phyloP scores from a whole-genome alignment of 495 filamentous ascomycete species.

The Hamigera avellanea region DNA sequence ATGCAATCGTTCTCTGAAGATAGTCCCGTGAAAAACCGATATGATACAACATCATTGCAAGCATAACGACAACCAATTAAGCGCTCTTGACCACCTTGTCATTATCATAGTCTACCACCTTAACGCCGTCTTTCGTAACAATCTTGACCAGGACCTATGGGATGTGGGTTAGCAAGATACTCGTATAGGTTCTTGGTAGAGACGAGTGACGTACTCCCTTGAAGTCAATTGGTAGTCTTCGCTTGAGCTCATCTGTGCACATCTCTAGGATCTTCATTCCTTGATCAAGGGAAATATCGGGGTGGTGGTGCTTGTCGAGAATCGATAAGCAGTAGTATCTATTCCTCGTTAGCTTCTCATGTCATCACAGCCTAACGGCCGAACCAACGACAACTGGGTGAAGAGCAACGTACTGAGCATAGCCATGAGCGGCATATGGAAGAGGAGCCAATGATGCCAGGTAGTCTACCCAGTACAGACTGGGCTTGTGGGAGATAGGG shows the following conservation, averaged over 20 bases:
- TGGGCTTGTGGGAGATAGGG: constrained; percentile 73
- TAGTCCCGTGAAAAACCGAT: constrained; percentile 18
- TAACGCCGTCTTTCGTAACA: constrained; percentile 82
- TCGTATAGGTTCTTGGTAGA: not conserved
- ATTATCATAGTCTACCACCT: constrained; percentile 70
- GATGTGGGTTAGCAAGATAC: not conserved
- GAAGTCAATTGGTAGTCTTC: constrained; percentile 93
- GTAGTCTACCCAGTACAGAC: constrained; percentile 95
- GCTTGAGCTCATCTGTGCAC: constrained; percentile 94
- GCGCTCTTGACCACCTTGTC: constrained; percentile 58
- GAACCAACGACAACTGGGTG: constrained; percentile 1
- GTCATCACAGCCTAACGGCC: not conserved
- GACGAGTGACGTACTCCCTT: constrained; percentile 55
- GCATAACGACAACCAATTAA: constrained; percentile 28
- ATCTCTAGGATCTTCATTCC: constrained; percentile 82
- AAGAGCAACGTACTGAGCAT: constrained; percentile 69
- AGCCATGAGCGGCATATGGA: constrained; percentile 95
- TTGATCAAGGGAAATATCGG: constrained; percentile 76
- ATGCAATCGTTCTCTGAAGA: constrained; percentile 11
- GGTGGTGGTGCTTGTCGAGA: constrained; percentile 96
- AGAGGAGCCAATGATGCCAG: constrained; percentile 76
- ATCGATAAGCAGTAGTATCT: constrained; percentile 92
- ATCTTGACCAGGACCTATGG: constrained; percentile 71
- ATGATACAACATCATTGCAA: constrained; percentile 28
- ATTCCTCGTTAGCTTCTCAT: constrained; percentile 10